Evolutionary conservation across 2,329 filamentous ascomycete species (phyloP), one percentile per base, ranked within the genome.

Genomic region (Neocucurbitaria cava): DNA sequence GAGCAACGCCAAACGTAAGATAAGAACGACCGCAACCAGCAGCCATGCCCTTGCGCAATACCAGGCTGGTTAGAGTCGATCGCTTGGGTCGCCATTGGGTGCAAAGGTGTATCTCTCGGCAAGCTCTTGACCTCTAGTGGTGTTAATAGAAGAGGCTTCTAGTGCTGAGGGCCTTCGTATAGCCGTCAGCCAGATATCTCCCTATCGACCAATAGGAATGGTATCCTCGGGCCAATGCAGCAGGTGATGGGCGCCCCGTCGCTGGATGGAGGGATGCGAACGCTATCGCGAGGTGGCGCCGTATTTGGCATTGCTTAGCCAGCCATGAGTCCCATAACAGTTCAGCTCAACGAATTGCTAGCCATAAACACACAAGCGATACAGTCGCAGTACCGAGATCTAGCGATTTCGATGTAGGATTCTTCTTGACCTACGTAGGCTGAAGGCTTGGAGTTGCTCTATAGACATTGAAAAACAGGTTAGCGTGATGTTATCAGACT

Each of bases 261-360:
- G 31, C 33, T 40, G 21, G 26, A 44, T 47, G 53, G 49, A 46
- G 49, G 42, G 44, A n/a, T 41, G 28, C 36, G 43, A 54, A 51
- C 41, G 48, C 41, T 50, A 52, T 61, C 49, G 46, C 41, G 44
- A 49, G n/a, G 50, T 58, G 41, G 57, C 54, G 54, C 35, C 31
- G 28, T 24, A 35, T 47, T 43, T 17, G 54, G 49, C 38, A 30
- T 48, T 44, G 50, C 52, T 57, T 53, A 54, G 52, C 50, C 42
- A 47, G 46, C 49, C 49, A 53, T 43, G 39, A 36, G 40, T 33
- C 38, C 45, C 52, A 30, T 46, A 18, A 43, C 36, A 41, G 30
- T 42, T 42, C 50, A 41, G 28, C 21, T 49, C 33, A 47, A 47
- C 46, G 45, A 54, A 48, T 23, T 18, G 35, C 17, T 21, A 11